phyloP scores from a whole-genome alignment of 1,139 yeast species.

The Yamadazyma kanchanaburiensis region DNA sequence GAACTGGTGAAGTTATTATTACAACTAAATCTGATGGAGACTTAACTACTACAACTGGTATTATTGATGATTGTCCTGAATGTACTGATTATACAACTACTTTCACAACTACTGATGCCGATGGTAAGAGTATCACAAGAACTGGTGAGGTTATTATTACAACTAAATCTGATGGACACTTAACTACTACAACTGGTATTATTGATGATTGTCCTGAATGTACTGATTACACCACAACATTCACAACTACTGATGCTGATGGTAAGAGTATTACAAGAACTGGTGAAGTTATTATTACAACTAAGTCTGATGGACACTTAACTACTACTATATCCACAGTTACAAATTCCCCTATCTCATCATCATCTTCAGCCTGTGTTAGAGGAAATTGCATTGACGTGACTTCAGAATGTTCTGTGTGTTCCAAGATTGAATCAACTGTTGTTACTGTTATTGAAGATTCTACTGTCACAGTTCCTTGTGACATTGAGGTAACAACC shows the following conservation, averaged over 20 bases:
- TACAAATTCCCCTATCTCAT: no score
- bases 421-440: slow-evolving; percentile 1
- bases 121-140: no score
- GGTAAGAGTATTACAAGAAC: slow-evolving; percentile 10
- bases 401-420: slow-evolving; percentile 1
- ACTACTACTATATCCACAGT: slow-evolving; percentile 9
- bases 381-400: slow-evolving; percentile 8
- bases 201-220: slow-evolving; percentile 9
- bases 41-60: no score
- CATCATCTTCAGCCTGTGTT: slow-evolving; percentile 8
- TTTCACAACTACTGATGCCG: no score
- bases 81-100: no score
- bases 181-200: no score
- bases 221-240: slow-evolving; percentile 13
- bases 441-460: slow-evolving; percentile 2
- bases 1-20: no score
- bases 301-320: slow-evolving; percentile 9
- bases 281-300: slow-evolving; percentile 10
- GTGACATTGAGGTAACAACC: slow-evolving; percentile 6
- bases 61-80: slow-evolving; percentile 6
- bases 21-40: no score
- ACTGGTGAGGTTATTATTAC: no score
- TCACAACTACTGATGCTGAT: slow-evolving; percentile 12
- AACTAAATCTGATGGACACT: no score
- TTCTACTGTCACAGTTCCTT: slow-evolving; percentile 5